A percentile compares a stretch with the other conserved stretches of the same genome.
Evolutionary conservation across 2,329 filamentous ascomycete species (phyloP).

Genomic region (Paramyrothecium sp.): DNA sequence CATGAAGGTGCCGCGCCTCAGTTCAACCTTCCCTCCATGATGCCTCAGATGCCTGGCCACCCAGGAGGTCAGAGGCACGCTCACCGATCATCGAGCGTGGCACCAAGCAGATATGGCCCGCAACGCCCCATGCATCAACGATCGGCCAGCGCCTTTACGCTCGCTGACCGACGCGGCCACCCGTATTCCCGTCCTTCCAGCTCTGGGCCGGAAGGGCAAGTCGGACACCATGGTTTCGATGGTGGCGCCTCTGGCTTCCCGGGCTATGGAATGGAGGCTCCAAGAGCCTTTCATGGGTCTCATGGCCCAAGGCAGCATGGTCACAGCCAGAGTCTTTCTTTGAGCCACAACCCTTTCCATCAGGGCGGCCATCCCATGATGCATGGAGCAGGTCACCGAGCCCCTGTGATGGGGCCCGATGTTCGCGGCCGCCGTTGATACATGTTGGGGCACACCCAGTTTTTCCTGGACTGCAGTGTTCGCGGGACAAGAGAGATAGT

Average conservation of each 20-base stretch:
- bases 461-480: too few relatives aligned
- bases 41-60: not conserved
- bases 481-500: too few relatives aligned
- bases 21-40: not conserved
- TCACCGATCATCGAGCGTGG: not conserved
- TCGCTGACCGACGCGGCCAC: conserved; percentile 7
- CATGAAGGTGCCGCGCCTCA: not conserved
- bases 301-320: not conserved
- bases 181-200: conserved; percentile 14
- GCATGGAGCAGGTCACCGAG: not conserved
- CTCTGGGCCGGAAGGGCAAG: conserved; percentile 10
- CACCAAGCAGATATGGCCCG: not conserved
- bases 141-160: conserved; percentile 17
- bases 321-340: not conserved
- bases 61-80: not conserved
- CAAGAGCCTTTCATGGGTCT: not conserved
- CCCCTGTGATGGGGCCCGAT: not conserved
- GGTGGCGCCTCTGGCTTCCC: not conserved
- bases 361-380: not conserved
- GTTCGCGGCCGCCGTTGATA: not conserved
- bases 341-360: not conserved
- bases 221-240: conserved; percentile 3
- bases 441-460: not conserved
- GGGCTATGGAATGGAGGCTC: conserved; percentile 3
- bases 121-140: conserved; percentile 17